These are phyloP conservation scores for Fragosphaeria purpurea DNA, from an alignment of 2,329 filamentous ascomycete species.

Conservation along the genomic window DNA sequence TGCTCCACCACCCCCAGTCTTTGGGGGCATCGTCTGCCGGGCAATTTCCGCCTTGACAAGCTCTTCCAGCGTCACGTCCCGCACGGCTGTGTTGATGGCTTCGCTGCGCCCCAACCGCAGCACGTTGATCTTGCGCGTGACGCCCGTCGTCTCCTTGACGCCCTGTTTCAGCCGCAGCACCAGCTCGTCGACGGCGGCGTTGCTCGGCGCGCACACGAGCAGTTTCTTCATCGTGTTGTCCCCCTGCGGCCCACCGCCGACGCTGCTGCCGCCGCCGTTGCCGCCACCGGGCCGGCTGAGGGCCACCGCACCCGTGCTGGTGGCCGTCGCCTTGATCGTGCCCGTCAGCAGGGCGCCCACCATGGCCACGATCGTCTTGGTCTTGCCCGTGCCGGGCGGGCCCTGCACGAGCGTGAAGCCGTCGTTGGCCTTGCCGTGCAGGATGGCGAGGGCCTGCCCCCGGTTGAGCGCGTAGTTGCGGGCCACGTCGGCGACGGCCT, in stretches of 20 bases:
- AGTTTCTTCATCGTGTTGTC: conserved; percentile 60
- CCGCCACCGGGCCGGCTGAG: conserved; percentile 30
- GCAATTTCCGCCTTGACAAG: conserved; percentile 62
- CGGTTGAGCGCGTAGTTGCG: conserved; percentile 74
- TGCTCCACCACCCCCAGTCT: not conserved
- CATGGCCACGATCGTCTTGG: conserved; percentile 95
- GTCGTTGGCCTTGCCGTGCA: conserved; percentile 89
- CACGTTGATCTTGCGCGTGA: conserved; percentile 68
- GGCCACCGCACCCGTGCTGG: conserved; percentile 32
- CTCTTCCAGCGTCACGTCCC: conserved; percentile 88
- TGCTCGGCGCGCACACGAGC: conserved; percentile 94
- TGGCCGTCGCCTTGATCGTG: conserved; percentile 25
- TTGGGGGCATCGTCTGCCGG: conserved; percentile 20
- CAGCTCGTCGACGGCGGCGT: conserved; percentile 92
- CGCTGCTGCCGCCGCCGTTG: conserved; percentile 16
- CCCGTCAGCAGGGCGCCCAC: conserved; percentile 74
- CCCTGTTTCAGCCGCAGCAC: conserved; percentile 87
- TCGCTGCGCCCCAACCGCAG: conserved; percentile 85
- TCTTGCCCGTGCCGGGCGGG: conserved; percentile 94
- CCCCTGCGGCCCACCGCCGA: conserved; percentile 16
- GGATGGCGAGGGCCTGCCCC: conserved; percentile 83
- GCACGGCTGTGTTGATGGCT: conserved; percentile 80
- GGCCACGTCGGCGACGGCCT: conserved; percentile 58
- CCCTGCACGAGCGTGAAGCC: conserved; percentile 95
- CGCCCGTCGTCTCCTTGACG: conserved; percentile 66